Evolutionary conservation across 768 basidiomycete species (phyloP), one percentile per base, ranked within the genome.

Genomic region (Mycena alexandri): DNA sequence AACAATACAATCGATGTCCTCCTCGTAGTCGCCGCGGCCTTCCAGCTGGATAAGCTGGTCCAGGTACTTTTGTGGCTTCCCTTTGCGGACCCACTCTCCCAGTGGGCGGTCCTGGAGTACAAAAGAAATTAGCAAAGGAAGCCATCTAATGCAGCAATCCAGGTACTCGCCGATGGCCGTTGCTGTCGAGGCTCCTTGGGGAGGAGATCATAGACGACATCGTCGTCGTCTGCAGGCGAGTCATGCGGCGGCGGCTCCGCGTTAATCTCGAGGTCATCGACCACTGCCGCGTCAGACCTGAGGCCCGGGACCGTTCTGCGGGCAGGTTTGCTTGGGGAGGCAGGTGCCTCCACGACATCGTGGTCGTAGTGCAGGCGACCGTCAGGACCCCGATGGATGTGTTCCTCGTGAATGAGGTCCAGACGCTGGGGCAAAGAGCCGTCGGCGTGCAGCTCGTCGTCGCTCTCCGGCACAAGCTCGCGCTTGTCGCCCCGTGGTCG

Each of bases 41-140:
- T 64, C 29, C 12, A 64, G 46, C 3, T 21, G 34, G 5, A 64
- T 11, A 0, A 64, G 25, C 33, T 55, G 36, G 44, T 64, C 62
- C n/a, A 64, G 22, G 44, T 62, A 62, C 2, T 53, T 22, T 19
- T 62, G 61, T 41, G 60, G 60, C 24, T 29, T 61, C 14, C 33
- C 46, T 41, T 51, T 48, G 11, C 13, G 19, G 21, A 61, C 50
- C 60, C 60, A 61, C 48, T 16, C 4, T 14, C 42, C 17, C 5
- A 43, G 7, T 7, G 61, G 61, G 19, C 34, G 19, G 21, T 62
- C 61, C 61, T 62, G 11, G 3, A 9, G 29, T 29, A 29, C 29
- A 29, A 29, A 29, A 29, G 21, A 22, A 10, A 14, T 34, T 24
- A 22, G 25, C 11, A 5, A 29, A 29, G 29, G 29, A 29, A 29